Evolutionary conservation across 139 green algal species (phyloP).

Genomic region (Coelastrella sp.): DNA sequence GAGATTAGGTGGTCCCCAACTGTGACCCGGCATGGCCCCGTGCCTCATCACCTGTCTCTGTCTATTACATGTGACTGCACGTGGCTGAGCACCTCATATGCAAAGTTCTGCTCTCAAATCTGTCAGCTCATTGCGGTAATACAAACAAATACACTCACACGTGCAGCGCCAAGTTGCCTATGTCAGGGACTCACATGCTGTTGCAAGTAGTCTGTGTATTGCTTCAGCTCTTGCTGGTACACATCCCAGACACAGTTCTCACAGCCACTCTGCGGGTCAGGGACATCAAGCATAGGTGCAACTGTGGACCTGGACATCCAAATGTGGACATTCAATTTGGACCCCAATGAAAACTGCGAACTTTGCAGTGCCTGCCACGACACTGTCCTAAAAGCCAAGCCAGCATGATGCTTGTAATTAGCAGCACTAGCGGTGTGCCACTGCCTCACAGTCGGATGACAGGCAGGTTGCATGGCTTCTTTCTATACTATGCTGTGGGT

Average conservation of each 20-base stretch:
- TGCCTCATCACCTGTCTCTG: too few species aligned
- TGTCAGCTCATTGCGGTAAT: too few species aligned
- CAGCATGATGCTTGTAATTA: background rate
- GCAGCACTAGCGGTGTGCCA: background rate
- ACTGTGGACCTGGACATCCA: background rate
- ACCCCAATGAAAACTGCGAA: too few species aligned
- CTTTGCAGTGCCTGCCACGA: background rate
- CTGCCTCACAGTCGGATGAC: background rate
- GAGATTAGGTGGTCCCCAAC: too few species aligned
- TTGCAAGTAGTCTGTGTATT: slow-evolving; percentile 34
- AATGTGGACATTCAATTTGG: too few species aligned
- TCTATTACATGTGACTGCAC: too few species aligned
- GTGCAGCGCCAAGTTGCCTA: background rate
- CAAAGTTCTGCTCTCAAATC: too few species aligned
- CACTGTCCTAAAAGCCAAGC: background rate
- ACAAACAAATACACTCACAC: background rate
- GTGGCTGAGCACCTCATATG: too few species aligned
- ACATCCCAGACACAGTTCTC: slow-evolving; percentile 53
- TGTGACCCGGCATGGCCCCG: too few species aligned
- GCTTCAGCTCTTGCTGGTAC: slow-evolving; percentile 47
- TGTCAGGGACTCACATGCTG: background rate
- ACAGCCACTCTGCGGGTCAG: slow-evolving; percentile 43
- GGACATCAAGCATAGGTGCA: background rate
- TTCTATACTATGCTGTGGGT: too few species aligned
- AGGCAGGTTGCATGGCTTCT: too few species aligned